phyloP scores from a whole-genome alignment of 78 protist genomes.

The Bodo saltans region DNA sequence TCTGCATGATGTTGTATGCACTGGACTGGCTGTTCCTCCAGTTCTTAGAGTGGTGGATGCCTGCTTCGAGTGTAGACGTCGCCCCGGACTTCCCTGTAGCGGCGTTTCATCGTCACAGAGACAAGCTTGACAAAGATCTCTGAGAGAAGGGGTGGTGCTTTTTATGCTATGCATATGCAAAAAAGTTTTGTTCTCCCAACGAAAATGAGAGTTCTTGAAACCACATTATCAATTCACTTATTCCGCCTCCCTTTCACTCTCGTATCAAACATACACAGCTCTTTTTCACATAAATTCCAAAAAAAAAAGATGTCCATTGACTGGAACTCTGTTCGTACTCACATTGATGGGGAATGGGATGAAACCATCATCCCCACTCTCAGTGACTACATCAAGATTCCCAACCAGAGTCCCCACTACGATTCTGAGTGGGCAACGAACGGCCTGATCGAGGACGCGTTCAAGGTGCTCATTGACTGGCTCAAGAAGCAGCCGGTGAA shows the following conservation, averaged over 20 bases:
- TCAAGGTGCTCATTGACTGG: slow-evolving; percentile 58
- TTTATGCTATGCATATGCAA: no score
- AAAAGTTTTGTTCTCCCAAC: no score
- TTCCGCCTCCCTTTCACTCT: no score
- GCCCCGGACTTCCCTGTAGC: slow-evolving; percentile 11
- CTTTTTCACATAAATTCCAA: no score
- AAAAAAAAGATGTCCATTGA: no score
- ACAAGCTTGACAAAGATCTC: no score
- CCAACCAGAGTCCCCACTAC: slow-evolving; percentile 72
- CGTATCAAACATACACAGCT: no score
- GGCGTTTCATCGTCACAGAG: no score
- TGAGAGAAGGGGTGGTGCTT: no score
- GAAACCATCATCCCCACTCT: neutral
- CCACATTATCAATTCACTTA: no score
- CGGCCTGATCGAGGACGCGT: slow-evolving; percentile 67
- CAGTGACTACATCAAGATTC: slow-evolving; percentile 46
- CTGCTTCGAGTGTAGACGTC: neutral
- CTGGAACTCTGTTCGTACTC: no score
- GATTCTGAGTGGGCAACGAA: slow-evolving; percentile 72
- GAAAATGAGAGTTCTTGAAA: no score
- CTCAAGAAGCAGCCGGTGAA: slow-evolving; percentile 49
- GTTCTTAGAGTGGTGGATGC: neutral
- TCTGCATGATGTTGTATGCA: neutral
- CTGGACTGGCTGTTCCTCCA: neutral
- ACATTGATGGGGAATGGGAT: neutral